These are phyloP conservation scores for Cochlearia excelsa DNA, from an alignment of 345 rosid species.

Conservation along the genomic window DNA sequence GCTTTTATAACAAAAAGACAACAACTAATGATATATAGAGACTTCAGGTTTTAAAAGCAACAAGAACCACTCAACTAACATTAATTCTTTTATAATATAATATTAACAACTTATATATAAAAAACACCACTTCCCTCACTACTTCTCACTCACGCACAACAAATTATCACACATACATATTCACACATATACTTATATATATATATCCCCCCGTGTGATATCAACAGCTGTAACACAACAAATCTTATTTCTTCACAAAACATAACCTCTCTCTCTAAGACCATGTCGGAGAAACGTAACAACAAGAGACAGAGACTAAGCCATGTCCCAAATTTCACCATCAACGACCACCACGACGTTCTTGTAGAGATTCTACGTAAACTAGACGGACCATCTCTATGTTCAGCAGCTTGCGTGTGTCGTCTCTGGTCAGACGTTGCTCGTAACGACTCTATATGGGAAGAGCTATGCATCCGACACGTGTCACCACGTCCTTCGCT, in stretches of 20 bases:
- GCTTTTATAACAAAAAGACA: slow-evolving; percentile 33
- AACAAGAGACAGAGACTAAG: slow-evolving; percentile 35
- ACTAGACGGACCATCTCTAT: slow-evolving; percentile 81
- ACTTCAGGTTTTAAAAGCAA: slow-evolving; percentile 23
- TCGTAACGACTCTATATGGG: slow-evolving; percentile 80
- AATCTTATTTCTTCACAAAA: slow-evolving; percentile 25
- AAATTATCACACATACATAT: slow-evolving; percentile 12
- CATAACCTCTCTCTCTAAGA: background rate
- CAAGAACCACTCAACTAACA: slow-evolving; percentile 35
- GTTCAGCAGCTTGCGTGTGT: slow-evolving; percentile 85
- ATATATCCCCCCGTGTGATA: slow-evolving; percentile 27
- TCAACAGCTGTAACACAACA: slow-evolving; percentile 29
- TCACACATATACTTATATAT: slow-evolving; percentile 4
- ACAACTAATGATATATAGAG: slow-evolving; percentile 28
- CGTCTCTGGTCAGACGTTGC: slow-evolving; percentile 77
- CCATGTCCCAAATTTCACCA: slow-evolving; percentile 33
- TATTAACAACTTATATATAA: slow-evolving; percentile 19
- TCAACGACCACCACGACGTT: slow-evolving; percentile 86
- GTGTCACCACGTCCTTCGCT: slow-evolving; percentile 56
- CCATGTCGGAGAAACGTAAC: slow-evolving; percentile 36
- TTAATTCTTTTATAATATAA: slow-evolving; percentile 17
- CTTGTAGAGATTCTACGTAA: slow-evolving; percentile 67
- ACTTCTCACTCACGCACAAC: slow-evolving; percentile 26
- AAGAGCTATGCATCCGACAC: slow-evolving; percentile 83
- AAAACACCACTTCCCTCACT: slow-evolving; percentile 18